Conservation (phyloP, 495 filamentous ascomycete species). For the Aspergillus affinis region DNA sequence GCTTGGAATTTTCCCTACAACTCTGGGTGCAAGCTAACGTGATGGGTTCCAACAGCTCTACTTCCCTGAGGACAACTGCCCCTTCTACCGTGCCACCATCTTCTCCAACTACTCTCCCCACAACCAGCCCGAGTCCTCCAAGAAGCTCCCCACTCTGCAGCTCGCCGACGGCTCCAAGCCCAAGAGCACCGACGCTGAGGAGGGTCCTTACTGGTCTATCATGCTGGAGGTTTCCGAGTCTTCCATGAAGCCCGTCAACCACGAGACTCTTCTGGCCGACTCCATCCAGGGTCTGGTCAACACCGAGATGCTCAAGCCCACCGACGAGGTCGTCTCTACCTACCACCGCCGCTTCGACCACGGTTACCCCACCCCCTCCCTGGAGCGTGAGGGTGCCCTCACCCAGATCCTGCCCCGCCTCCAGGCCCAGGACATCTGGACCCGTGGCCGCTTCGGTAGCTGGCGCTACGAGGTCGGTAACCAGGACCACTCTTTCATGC, state of each 20-base stretch:
- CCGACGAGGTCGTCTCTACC: conserved; percentile 95
- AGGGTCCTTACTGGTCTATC: conserved; percentile 98
- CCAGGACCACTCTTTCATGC: conserved; percentile 99
- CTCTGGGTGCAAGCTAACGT: neutral
- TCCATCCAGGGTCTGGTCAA: conserved; percentile 96
- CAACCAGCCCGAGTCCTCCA: conserved; percentile 84
- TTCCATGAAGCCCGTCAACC: conserved; percentile 87
- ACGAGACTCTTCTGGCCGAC: conserved; percentile 77
- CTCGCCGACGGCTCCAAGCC: conserved; percentile 83
- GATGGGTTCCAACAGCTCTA: conserved; percentile 62
- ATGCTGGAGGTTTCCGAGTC: conserved; percentile 99
- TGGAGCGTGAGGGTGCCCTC: conserved; percentile 94
- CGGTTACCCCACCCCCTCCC: conserved; percentile 92
- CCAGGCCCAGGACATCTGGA: conserved; percentile 87
- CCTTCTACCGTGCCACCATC: conserved; percentile 99
- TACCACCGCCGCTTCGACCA: conserved; percentile 99
- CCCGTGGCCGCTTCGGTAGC: conserved; percentile 94
- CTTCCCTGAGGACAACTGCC: conserved; percentile 98
- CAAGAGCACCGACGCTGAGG: conserved; percentile 61
- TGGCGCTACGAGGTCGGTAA: conserved; percentile 98
- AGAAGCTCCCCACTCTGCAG: conserved; percentile 83
- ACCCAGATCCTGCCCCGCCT: conserved; percentile 91
- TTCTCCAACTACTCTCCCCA: conserved; percentile 99
- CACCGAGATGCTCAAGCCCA: conserved; percentile 88
- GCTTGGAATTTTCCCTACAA: neutral